Percentiles rank a stretch among this genome's conserved stretches.
phyloP scores from a whole-genome alignment of 441 rosid species.

The Brassica hybrid region DNA sequence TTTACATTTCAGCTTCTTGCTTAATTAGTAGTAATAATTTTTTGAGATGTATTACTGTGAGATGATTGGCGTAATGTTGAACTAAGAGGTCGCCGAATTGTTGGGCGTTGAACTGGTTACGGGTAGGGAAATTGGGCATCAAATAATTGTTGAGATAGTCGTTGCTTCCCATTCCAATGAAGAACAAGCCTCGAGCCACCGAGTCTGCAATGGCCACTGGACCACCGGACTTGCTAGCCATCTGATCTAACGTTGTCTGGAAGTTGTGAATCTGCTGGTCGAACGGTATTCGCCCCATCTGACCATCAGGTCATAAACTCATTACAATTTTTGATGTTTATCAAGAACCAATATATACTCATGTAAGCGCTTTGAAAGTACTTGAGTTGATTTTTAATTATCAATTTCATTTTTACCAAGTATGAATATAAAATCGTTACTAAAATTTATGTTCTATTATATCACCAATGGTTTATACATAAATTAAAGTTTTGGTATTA shows the following conservation, averaged over 20 bases:
- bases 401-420: background rate
- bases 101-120: conserved; percentile 66
- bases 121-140: conserved; percentile 87
- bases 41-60: conserved; percentile 53
- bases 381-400: background rate
- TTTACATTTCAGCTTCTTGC: background rate
- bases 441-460: background rate
- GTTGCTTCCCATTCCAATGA: conserved; percentile 95
- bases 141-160: conserved; percentile 93
- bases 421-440: background rate
- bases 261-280: conserved; percentile 80
- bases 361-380: background rate
- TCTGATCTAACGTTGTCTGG: conserved; percentile 72
- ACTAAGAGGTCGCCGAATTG: conserved; percentile 79
- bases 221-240: conserved; percentile 59
- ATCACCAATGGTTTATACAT: background rate
- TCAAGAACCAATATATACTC: background rate
- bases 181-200: conserved; percentile 65
- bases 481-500: background rate
- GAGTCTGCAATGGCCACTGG: conserved; percentile 56
- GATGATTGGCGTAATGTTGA: conserved; percentile 65
- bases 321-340: background rate
- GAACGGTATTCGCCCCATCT: conserved; percentile 93
- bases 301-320: conserved; percentile 30
- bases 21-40: background rate